These are phyloP conservation scores for Dysphania ambrosioides DNA, from an alignment of 148 eudicot species.

Conservation along the genomic window DNA sequence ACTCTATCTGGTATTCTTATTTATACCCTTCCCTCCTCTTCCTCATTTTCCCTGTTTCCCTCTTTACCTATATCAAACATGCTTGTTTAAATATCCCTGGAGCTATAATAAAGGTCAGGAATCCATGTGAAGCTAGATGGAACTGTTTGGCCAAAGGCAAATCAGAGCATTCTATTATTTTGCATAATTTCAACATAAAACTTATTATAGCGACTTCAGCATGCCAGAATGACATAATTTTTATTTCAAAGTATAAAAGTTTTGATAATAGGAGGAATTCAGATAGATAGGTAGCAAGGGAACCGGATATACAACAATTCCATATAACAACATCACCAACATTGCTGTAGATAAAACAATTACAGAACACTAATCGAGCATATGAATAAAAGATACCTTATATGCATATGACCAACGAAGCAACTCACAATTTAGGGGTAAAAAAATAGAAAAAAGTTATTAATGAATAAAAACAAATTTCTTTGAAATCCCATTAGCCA, in stretches of 20 bases:
- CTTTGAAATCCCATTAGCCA: neutral
- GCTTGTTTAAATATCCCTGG: neutral
- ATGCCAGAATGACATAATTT: neutral
- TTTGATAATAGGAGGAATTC: neutral
- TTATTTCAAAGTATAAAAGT: neutral
- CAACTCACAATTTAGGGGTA: neutral
- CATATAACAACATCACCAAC: neutral
- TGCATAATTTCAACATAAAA: neutral
- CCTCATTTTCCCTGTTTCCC: neutral
- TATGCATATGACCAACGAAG: neutral
- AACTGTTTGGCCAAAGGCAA: neutral
- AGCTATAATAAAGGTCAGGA: neutral
- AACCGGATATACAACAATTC: neutral
- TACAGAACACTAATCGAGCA: neutral
- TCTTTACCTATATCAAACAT: neutral
- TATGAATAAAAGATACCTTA: neutral
- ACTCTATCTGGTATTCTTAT: neutral
- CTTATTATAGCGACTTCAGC: neutral
- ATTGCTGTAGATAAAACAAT: neutral
- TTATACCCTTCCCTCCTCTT: neutral
- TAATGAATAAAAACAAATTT: neutral
- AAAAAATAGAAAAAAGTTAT: neutral
- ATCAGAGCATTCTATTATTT: neutral
- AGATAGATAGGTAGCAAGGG: neutral
- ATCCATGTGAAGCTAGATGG: neutral